Base-by-base conservation (phyloP, 2,329 filamentous ascomycete species). In the Claviceps capensis region DNA sequence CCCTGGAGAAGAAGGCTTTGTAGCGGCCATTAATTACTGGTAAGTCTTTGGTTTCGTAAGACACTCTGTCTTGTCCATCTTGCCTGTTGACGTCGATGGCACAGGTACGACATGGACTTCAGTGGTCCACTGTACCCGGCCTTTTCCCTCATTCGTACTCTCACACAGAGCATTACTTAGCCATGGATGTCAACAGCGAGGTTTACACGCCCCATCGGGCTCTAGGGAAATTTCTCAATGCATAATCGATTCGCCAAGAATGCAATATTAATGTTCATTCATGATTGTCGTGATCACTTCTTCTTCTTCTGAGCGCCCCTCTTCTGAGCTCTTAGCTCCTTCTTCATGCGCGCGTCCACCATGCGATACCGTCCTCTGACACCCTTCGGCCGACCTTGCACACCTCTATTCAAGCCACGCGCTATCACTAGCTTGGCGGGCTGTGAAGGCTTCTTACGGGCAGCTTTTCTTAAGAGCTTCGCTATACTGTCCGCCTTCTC, bases 281-380 rank as follows among this genome's bases (percentile, higher is more conserved):
- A 30, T 30, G 19, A 8, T 23, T 14, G 17, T 30, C 36, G 36
- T 22, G 19, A 38, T 54, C 52, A 56, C 53, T 53, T 52, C 47
- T 57, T 58, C 73, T 79, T 83, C 71, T 82, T 86, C 75, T 94
- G 89, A 26, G 72, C 65, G 54, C 77, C 64, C 61, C 90, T 79
- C 81, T 95, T 95, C 69, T 91, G 77, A 2, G 86, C 89, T 65
- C 89, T 75, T 51, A 93, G 78, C 74, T 97, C 93, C 82, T 96
- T 97, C 81, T 96, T 96, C 82, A 96, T 81, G 60, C 93, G 79
- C 14, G 87, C 74, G 71, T 97, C 91, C 51, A 98, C 91, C 76
- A 98, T 95, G 76, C 95, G 95, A 68, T 98, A 98, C 59, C 88
- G 84, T 40, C 91, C 91, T 79, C 95, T 96, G 23, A 95, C 88